Evolutionary conservation across 768 basidiomycete genomes (phyloP).

Genomic region (Rhizopogon sp.): DNA sequence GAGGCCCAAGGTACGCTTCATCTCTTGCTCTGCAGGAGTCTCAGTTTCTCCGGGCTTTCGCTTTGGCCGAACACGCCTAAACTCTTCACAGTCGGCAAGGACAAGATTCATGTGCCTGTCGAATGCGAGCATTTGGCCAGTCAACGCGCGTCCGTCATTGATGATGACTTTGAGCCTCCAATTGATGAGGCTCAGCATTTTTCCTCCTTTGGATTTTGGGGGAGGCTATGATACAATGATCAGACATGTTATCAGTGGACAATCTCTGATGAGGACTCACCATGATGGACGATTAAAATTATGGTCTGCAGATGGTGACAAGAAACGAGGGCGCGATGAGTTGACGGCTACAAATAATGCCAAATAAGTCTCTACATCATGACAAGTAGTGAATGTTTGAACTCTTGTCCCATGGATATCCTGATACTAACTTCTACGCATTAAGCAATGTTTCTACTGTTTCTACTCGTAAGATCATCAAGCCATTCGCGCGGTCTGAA

Average conservation of each 20-base stretch:
- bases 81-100: conserved; percentile 97
- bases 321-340: background rate
- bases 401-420: background rate
- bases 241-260: background rate
- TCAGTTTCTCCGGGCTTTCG: conserved; percentile 79
- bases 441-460: background rate
- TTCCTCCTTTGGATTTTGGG: conserved; percentile 96
- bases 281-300: conserved; percentile 47
- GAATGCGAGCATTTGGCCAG: conserved; percentile 99
- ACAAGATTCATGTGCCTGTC: conserved; percentile 99
- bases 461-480: background rate
- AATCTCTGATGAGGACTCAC: conserved; percentile 29
- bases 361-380: background rate
- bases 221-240: conserved; percentile 56
- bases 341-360: background rate
- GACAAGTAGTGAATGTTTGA: background rate
- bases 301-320: conserved; percentile 13
- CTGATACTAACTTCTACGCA: background rate
- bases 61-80: conserved; percentile 87
- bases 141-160: conserved; percentile 93
- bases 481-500: background rate
- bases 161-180: conserved; percentile 97
- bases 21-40: conserved; percentile 78
- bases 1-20: conserved; percentile 94
- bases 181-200: conserved; percentile 97